Evolutionary conservation across 345 rosid species (phyloP), one percentile per base, ranked within the genome.

Genomic region (Crucihimalaya himalaica): DNA sequence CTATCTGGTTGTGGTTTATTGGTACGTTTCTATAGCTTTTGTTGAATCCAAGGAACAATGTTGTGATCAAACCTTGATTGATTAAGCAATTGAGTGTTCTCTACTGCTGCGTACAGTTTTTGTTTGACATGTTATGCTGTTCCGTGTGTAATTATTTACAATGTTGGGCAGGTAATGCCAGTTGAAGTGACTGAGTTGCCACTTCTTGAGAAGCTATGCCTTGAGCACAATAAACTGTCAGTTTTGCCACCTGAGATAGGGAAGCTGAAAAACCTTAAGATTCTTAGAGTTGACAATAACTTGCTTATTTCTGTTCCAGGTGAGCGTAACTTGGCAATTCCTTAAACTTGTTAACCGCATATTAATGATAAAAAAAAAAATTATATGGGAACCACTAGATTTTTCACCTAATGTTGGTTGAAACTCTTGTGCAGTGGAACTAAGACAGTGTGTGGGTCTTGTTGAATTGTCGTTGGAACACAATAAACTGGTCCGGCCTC

Each of bases 401-500:
- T 40, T 13, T 37, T 60, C 15, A 48, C 39, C 53, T 66, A 61
- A 60, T 64, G 47, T 72, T 71, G 71, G 72, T 61, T 75, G 73
- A 70, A 71, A 75, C 68, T 70, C 72, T 19, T 81, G 65, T 78
- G 73, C 90, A 95, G 99, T 66, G 76, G 99, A 95, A 81, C 85
- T 95, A 84, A 84, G 96, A 59, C 97, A 90, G 69, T 95, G 98
- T n/a, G 84, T 85, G 21, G 80, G 82, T 74, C 80, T 95, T 54
- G 86, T 88, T 76, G 99, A 95, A 66, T 74, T 95, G 75, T 95
- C 99, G 10, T 77, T 95, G 82, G 99, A 95, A 65, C 90, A 92
- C 89, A 95, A 95, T 83, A 92, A 85, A 81, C 96, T 95, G 64
- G 79, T 95, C 50, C 91, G 97, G 42, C 99, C 98, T 72, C 96